phyloP scores from a whole-genome alignment of 2,329 filamentous ascomycete genomes.

The Plenodomus tracheiphilus region DNA sequence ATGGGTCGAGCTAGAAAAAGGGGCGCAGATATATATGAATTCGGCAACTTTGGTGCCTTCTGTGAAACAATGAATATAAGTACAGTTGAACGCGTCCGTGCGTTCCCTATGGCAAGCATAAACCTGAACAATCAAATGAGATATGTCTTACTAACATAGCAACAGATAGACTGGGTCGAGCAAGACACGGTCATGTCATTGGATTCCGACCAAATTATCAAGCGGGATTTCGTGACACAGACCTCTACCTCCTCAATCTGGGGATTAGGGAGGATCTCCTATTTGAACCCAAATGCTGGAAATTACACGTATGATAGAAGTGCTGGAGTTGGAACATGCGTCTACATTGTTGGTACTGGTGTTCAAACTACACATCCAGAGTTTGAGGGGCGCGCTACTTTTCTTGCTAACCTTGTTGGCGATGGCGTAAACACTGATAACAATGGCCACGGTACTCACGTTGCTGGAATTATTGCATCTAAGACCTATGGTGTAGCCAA shows the following conservation, averaged over 20 bases:
- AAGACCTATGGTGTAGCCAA: slow-evolving; percentile 37
- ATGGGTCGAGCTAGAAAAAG: slow-evolving; percentile 27
- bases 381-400: slow-evolving; percentile 39
- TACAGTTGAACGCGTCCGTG: slow-evolving; percentile 31
- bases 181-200: slow-evolving; percentile 43
- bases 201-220: slow-evolving; percentile 22
- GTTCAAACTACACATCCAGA: slow-evolving; percentile 56
- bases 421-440: slow-evolving; percentile 27
- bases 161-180: slow-evolving; percentile 47
- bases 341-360: slow-evolving; percentile 67
- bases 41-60: slow-evolving; percentile 46
- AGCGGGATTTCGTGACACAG: slow-evolving; percentile 45
- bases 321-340: slow-evolving; percentile 49
- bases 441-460: slow-evolving; percentile 40
- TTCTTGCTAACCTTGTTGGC: slow-evolving; percentile 29
- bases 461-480: slow-evolving; percentile 35
- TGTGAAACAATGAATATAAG: slow-evolving; percentile 39
- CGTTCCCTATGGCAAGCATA: no score
- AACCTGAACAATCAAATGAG: no score
- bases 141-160: no score
- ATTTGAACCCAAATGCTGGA: slow-evolving; percentile 29
- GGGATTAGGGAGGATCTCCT: slow-evolving; percentile 45
- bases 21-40: slow-evolving; percentile 40
- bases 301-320: slow-evolving; percentile 43
- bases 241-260: slow-evolving; percentile 13